These are phyloP conservation scores for Decorospora gaudefroyi DNA, from an alignment of 2,329 filamentous ascomycete species.

Conservation along the genomic window DNA sequence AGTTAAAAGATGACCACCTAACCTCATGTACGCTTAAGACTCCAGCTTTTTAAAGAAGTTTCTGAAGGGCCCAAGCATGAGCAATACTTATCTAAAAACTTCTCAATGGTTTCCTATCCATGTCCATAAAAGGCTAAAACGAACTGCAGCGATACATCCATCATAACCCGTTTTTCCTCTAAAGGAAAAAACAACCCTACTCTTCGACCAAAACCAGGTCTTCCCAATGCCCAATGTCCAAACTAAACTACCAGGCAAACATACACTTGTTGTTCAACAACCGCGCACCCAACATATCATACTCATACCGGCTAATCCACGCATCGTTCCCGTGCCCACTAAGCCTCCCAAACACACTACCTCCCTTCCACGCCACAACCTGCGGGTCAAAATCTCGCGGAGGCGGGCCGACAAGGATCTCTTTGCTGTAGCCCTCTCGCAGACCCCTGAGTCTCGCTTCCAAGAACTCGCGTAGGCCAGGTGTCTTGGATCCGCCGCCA, in stretches of 20 bases:
- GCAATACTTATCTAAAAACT: no score
- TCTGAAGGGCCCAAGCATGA: no score
- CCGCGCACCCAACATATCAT: conserved; percentile 80
- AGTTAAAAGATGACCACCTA: no score
- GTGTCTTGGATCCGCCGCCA: conserved; percentile 50
- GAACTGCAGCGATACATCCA: no score
- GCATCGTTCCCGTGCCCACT: conserved; percentile 80
- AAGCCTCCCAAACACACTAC: conserved; percentile 91
- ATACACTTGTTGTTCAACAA: conserved; percentile 63
- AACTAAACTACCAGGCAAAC: conserved; percentile 45
- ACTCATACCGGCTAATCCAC: conserved; percentile 88
- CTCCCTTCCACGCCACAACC: conserved; percentile 98
- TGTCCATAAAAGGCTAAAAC: no score
- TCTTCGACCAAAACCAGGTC: no score
- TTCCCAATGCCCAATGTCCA: not conserved
- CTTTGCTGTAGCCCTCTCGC: conserved; percentile 65
- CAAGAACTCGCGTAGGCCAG: conserved; percentile 77
- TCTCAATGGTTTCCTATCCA: no score
- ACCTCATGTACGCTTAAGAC: no score
- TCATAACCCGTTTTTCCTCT: no score
- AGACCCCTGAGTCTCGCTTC: conserved; percentile 78
- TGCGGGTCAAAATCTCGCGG: conserved; percentile 95
- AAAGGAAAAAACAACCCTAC: not conserved
- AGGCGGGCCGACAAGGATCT: conserved; percentile 68
- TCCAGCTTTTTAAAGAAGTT: no score